A percentile compares a stretch with the other conserved stretches of the same genome.
phyloP scores from a whole-genome alignment of 1,284 basidiomycete species.

The Inonotus hispidus region DNA sequence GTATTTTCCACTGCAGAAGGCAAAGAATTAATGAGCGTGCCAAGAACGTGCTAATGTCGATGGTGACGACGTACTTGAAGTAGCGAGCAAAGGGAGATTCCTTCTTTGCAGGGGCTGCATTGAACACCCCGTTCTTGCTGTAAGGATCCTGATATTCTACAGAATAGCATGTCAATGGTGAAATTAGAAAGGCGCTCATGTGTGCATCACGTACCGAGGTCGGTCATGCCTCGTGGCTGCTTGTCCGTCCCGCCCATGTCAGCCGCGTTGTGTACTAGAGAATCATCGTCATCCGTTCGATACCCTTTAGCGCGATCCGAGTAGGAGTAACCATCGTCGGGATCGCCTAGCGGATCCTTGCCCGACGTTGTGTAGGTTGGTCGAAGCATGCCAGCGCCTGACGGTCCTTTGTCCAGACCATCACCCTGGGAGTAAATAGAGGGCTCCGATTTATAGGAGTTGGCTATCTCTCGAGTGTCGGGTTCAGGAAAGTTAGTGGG shows the following conservation, averaged over 20 bases:
- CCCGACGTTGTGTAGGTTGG: slow-evolving; percentile 10
- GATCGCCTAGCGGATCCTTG: slow-evolving; percentile 21
- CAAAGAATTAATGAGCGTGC: background rate
- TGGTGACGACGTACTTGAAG: slow-evolving; percentile 25
- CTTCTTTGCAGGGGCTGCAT: slow-evolving; percentile 34
- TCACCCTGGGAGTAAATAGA: slow-evolving; percentile 5
- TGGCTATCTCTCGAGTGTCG: slow-evolving; percentile 21
- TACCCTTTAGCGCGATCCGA: slow-evolving; percentile 19
- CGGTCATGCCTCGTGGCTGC: slow-evolving; percentile 34
- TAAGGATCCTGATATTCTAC: slow-evolving; percentile 59
- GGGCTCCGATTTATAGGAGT: slow-evolving; percentile 11
- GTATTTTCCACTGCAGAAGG: slow-evolving; percentile 36
- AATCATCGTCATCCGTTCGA: slow-evolving; percentile 31
- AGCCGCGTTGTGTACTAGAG: slow-evolving; percentile 43
- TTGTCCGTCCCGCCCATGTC: slow-evolving; percentile 27
- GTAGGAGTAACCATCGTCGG: slow-evolving; percentile 23
- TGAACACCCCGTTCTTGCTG: slow-evolving; percentile 22
- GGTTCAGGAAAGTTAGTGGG: slow-evolving; percentile 21
- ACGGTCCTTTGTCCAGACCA: slow-evolving; percentile 14
- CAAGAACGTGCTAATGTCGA: background rate
- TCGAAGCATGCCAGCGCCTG: slow-evolving; percentile 12
- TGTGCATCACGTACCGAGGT: slow-evolving; percentile 43
- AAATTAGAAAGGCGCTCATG: background rate
- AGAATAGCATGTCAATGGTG: background rate
- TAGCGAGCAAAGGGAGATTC: slow-evolving; percentile 36